Conservation (phyloP, 805 yeast species). For the Yarrowia phangngaensis region DNA sequence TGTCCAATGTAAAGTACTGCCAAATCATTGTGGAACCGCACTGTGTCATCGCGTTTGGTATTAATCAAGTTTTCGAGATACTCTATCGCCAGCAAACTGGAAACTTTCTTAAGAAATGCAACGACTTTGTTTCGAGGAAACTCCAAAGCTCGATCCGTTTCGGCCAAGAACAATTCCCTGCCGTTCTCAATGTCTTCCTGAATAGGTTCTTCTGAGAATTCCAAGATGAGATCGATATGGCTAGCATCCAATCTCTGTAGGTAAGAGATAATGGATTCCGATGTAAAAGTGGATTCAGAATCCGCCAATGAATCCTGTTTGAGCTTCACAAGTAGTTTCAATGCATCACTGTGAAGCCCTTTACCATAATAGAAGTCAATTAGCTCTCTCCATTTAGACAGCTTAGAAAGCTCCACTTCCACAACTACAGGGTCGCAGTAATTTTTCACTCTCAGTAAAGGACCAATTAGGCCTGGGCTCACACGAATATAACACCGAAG, state of each 20-base stretch:
- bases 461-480: constrained; percentile 71
- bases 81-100: constrained; percentile 38
- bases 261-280: constrained; percentile 29
- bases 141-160: constrained; percentile 56
- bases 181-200: constrained; percentile 42
- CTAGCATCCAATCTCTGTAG: constrained; percentile 31
- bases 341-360: constrained; percentile 59
- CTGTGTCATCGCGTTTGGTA: constrained; percentile 41
- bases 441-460: constrained; percentile 73
- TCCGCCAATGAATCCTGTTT: background rate
- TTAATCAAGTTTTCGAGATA: constrained; percentile 55
- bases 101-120: constrained; percentile 45
- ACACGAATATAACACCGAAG: constrained; percentile 69
- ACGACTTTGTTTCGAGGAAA: constrained; percentile 54
- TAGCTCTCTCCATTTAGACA: constrained; percentile 58
- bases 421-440: constrained; percentile 66
- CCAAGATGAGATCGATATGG: constrained; percentile 54
- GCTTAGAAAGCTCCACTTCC: constrained; percentile 46
- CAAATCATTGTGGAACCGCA: constrained; percentile 45
- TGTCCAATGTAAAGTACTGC: constrained; percentile 45
- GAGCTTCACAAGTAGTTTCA: constrained; percentile 47
- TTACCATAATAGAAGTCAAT: constrained; percentile 73
- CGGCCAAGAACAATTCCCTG: constrained; percentile 58
- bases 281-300: background rate
- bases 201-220: constrained; percentile 54